phyloP scores from a whole-genome alignment of 768 basidiomycete species.

The Boletus reticuloceps region DNA sequence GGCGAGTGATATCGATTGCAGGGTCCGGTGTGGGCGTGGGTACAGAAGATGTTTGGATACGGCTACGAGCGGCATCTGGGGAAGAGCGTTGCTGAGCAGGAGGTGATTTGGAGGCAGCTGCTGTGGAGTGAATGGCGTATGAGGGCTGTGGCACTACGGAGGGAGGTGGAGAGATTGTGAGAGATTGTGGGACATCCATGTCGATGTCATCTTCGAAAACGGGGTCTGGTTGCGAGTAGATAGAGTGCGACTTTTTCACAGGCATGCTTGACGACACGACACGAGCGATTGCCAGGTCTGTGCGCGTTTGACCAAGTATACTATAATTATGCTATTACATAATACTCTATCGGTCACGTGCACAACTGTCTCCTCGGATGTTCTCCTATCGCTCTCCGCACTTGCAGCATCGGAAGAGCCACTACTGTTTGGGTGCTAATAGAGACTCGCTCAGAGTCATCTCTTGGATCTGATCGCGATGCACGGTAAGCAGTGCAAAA shows the following conservation, averaged over 20 bases:
- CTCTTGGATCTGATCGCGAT: too few species aligned
- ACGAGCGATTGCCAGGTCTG: constrained; percentile 14
- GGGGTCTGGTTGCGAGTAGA: constrained; percentile 20
- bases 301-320: constrained; percentile 4
- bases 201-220: constrained; percentile 38
- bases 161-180: neutral
- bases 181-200: constrained; percentile 21
- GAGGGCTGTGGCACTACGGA: constrained; percentile 5
- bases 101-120: constrained; percentile 8
- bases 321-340: too few species aligned
- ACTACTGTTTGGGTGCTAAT: too few species aligned
- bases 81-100: constrained; percentile 20
- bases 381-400: too few species aligned
- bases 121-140: constrained; percentile 15
- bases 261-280: constrained; percentile 24
- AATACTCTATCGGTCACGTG: constrained; percentile 18
- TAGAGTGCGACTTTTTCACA: constrained; percentile 15
- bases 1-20: constrained; percentile 68
- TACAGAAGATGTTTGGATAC: constrained; percentile 6
- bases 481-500: too few species aligned
- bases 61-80: constrained; percentile 6
- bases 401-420: too few species aligned
- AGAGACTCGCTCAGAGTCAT: too few species aligned
- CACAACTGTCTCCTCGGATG: too few species aligned
- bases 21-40: constrained; percentile 44